These are phyloP conservation scores for Firmiana major DNA, from an alignment of 345 rosid species.

Conservation along the genomic window DNA sequence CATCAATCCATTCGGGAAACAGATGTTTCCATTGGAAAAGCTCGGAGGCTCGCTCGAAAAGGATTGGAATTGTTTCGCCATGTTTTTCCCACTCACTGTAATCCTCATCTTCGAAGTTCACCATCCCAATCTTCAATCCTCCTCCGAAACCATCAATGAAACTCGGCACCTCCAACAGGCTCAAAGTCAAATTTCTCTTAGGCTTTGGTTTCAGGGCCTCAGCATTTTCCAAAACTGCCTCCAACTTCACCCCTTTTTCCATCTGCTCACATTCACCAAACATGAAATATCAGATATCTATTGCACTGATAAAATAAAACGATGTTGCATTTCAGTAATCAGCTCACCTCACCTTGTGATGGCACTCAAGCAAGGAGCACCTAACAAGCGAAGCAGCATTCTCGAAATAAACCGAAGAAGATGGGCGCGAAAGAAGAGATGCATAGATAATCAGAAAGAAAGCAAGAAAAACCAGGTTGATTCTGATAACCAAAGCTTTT, in stretches of 20 bases:
- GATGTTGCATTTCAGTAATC: neutral
- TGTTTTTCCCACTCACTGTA: constrained; percentile 46
- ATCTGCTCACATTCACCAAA: constrained; percentile 20
- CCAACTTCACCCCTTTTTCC: constrained; percentile 60
- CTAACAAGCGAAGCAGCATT: constrained; percentile 62
- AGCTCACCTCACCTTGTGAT: constrained; percentile 94
- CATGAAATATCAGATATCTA: neutral
- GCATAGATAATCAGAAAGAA: constrained; percentile 57
- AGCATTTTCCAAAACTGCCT: constrained; percentile 44
- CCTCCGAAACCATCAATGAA: constrained; percentile 50
- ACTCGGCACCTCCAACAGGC: constrained; percentile 55
- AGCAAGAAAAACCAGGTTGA: constrained; percentile 59
- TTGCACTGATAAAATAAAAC: neutral
- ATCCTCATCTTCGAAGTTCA: constrained; percentile 74
- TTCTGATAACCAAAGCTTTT: constrained; percentile 53
- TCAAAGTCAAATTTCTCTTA: constrained; percentile 33
- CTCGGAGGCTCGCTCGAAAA: constrained; percentile 55
- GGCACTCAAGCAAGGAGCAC: constrained; percentile 75
- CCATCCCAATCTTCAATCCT: constrained; percentile 68
- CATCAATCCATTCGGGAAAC: constrained; percentile 97
- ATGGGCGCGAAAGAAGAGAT: constrained; percentile 56
- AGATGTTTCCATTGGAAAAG: constrained; percentile 65
- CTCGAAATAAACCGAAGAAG: constrained; percentile 56
- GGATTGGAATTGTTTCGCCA: constrained; percentile 51
- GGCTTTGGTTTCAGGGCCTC: constrained; percentile 9